Evolutionary conservation across 306 rosid species (phyloP).

Genomic region (Quercus variabilis): DNA sequence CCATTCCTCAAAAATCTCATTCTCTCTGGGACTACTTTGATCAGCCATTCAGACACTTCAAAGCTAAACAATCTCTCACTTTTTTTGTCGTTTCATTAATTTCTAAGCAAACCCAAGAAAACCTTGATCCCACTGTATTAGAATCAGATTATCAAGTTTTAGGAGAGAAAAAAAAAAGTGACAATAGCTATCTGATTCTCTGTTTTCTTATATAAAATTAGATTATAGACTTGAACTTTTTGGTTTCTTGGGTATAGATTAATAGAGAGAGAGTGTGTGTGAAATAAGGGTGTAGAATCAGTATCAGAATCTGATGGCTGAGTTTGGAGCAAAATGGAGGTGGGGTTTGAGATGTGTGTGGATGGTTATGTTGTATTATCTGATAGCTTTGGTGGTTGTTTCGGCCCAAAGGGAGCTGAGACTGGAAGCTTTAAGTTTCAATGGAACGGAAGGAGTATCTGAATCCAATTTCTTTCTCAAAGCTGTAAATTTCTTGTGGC

Average conservation of each 20-base stretch:
- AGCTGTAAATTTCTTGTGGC: slow-evolving; percentile 76
- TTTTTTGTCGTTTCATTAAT: too few species aligned
- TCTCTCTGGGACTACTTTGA: too few species aligned
- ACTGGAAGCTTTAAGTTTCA: slow-evolving; percentile 29
- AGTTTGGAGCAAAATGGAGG: slow-evolving; percentile 27
- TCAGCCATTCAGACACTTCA: too few species aligned
- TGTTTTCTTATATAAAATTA: background rate
- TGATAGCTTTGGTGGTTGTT: slow-evolving; percentile 38
- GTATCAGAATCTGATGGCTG: background rate
- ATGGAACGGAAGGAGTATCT: slow-evolving; percentile 21
- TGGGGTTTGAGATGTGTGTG: slow-evolving; percentile 36
- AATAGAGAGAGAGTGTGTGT: background rate
- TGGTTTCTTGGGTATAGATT: background rate
- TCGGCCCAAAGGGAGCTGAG: slow-evolving; percentile 58
- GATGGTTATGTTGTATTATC: slow-evolving; percentile 39
- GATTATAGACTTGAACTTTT: background rate
- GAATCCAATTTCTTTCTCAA: slow-evolving; percentile 28
- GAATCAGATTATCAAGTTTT: background rate
- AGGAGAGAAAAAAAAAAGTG: background rate
- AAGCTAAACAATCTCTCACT: too few species aligned
- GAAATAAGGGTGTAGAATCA: background rate
- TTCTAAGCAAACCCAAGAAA: too few species aligned
- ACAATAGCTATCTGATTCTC: background rate
- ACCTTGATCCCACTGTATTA: too few species aligned
- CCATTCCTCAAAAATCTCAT: too few species aligned